Base-by-base conservation (phyloP, 2,329 filamentous ascomycete species). In the Hymenoscyphus occultus region DNA sequence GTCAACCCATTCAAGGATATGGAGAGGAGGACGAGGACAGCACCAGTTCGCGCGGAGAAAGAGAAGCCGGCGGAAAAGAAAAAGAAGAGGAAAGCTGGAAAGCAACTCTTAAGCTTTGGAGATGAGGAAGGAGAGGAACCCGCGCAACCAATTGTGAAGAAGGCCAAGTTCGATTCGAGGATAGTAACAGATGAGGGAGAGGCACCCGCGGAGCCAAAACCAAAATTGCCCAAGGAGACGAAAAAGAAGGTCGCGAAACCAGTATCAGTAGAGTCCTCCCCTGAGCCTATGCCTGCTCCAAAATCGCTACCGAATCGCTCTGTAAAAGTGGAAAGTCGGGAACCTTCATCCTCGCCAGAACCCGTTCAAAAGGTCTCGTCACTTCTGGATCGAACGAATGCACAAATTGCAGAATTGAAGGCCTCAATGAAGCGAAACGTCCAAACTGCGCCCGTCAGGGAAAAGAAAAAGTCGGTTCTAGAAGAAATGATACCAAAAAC, bases 1-100 rank as follows among this genome's bases (percentile, higher is more conserved):
- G 86, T 93, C 59, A 95, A 95, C 73, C 91, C 91, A 0, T 96
- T 94, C 67, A 85, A 90, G 59, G 90, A 91, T 72, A 93, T 95
- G 90, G 85, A 87, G 72, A 90, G 86, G 79, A 83, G 88, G 71
- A 82, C 84, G 60, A 83, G 84, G 64, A 85, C 86, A 14, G 80
- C 80, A 39, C 82, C 81, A 40, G 79, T 77, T 39, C 19, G 28
- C 35, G 76, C 78, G 22, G 80, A 82, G 31, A 80, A 80, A 39
- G 51, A 45, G 1, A 32, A 48, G 42, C 77, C 78, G 28, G 77
- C 77, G 39, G 77, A 78, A 22, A 79, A 80, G 62, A 83, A 83
- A 70, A 87, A 85, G 71, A 88, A 85, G 78, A 83, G 88, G 69
- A 93, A 92, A 74, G 84, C 83, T 6, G 89, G 87, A 14, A 95